Base-by-base conservation (phyloP, 2,329 filamentous ascomycete species). In the Leptosphaerulina australis region DNA sequence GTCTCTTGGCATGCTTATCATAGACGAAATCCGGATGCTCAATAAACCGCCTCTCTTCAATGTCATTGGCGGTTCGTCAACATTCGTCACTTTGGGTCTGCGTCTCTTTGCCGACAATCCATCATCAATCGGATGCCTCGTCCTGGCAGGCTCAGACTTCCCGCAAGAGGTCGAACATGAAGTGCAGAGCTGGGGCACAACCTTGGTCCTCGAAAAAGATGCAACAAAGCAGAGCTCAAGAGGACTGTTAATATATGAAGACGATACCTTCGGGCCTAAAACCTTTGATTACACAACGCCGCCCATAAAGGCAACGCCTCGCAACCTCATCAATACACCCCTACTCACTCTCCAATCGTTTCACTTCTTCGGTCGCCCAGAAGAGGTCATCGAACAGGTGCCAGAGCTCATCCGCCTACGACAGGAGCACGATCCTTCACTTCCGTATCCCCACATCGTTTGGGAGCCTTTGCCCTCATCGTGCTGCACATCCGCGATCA, bases 1-100 rank as follows among this genome's bases (percentile, higher is more conserved):
- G 2, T 66, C 63, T 3, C 46, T 66, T 1, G 61, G 63, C 5
- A 62, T 64, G 63, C 43, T 64, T 5, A 55, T 62, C 17, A 44
- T 66, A 5, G 56, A 66, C 39, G 56, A 64, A 15, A 64, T 64
- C 21, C 53, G 51, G 14, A 48, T 64, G 37, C 53, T 55, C 11
- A 21, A 35, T 22, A 41, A 47, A 10, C 22, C 45, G n/a, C 50
- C 58, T 1, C 28, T 66, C 8, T 34, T 33, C 8, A 46, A 63
- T 39, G 54, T 66, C 12, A 44, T 57, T 21, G 61, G 63, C 21
- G 61, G 60, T 17, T 62, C 61, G 22, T 10, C 55, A 14, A 50
- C 34, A 20, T 60, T 58, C 22, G 59, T 50, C 8, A 59, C 55
- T 2, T 38, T 56, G 1, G 56, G 59, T n/a, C 39, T 44, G 9